These are phyloP conservation scores for Candida endomychidarum DNA, from an alignment of 805 yeast species.

Conservation along the genomic window DNA sequence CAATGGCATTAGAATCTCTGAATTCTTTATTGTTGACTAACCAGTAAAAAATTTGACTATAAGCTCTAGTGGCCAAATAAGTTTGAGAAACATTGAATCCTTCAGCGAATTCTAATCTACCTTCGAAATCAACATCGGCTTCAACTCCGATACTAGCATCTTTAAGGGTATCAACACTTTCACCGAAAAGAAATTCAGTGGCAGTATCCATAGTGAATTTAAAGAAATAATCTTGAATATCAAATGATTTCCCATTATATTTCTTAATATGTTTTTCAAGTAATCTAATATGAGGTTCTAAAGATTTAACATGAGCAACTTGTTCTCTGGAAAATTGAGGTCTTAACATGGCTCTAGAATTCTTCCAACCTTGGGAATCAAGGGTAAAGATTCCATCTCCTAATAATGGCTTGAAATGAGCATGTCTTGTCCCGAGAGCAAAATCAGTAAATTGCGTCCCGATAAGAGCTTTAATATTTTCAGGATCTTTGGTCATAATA, in stretches of 20 bases:
- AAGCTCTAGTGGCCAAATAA: constrained; percentile 35
- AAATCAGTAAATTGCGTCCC: constrained; percentile 41
- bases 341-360: constrained; percentile 35
- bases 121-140: constrained; percentile 28
- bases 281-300: constrained; percentile 31
- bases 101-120: constrained; percentile 31
- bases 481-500: constrained; percentile 33
- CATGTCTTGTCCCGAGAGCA: constrained; percentile 32
- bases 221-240: constrained; percentile 35
- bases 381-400: constrained; percentile 42
- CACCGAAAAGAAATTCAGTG: constrained; percentile 44
- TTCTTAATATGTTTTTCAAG: constrained; percentile 26
- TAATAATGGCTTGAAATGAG: constrained; percentile 30
- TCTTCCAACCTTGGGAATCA: constrained; percentile 41
- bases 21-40: constrained; percentile 25
- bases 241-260: constrained; percentile 26
- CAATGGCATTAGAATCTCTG: constrained; percentile 24
- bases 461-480: constrained; percentile 36
- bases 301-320: constrained; percentile 32
- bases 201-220: constrained; percentile 40
- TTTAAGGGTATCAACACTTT: constrained; percentile 29
- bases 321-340: constrained; percentile 42
- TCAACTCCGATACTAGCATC: constrained; percentile 28
- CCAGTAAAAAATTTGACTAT: constrained; percentile 28
- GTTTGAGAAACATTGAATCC: constrained; percentile 35